Evolutionary conservation across 2,329 filamentous ascomycete genomes (phyloP).

Genomic region (Colletotrichum agaves): DNA sequence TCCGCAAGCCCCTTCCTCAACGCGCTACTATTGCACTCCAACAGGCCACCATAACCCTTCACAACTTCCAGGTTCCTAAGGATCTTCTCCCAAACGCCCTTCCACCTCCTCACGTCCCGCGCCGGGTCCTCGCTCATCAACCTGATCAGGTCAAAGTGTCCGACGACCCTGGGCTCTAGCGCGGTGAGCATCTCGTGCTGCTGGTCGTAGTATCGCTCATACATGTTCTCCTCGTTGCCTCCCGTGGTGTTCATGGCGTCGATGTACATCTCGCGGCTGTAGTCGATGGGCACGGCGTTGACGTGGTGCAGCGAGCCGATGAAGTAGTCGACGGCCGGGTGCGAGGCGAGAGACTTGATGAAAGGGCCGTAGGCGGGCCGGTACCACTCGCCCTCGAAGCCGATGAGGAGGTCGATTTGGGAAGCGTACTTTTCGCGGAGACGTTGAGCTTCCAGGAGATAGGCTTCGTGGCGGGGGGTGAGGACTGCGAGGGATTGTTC

Average conservation of each 20-base stretch:
- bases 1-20: conserved; percentile 90
- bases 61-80: conserved; percentile 79
- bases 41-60: conserved; percentile 77
- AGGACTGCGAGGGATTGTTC: conserved; percentile 60
- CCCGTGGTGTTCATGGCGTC: conserved; percentile 64
- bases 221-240: conserved; percentile 76
- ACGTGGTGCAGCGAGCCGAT: conserved; percentile 94
- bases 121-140: conserved; percentile 78
- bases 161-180: conserved; percentile 81
- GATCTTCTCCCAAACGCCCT: conserved; percentile 78
- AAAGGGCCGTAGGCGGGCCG: conserved; percentile 69
- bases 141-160: conserved; percentile 93
- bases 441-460: conserved; percentile 78
- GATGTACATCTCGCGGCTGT: conserved; percentile 74
- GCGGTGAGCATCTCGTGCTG: conserved; percentile 83
- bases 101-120: conserved; percentile 66
- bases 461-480: conserved; percentile 71
- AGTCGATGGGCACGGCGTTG: conserved; percentile 88
- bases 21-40: conserved; percentile 91
- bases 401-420: conserved; percentile 83
- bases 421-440: conserved; percentile 76
- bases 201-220: conserved; percentile 86
- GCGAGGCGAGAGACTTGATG: conserved; percentile 67
- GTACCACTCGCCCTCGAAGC: conserved; percentile 95
- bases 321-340: conserved; percentile 84